These are phyloP conservation scores for Notholithocarpus densiflorus DNA, from an alignment of 306 rosid genomes.

Conservation along the genomic window DNA sequence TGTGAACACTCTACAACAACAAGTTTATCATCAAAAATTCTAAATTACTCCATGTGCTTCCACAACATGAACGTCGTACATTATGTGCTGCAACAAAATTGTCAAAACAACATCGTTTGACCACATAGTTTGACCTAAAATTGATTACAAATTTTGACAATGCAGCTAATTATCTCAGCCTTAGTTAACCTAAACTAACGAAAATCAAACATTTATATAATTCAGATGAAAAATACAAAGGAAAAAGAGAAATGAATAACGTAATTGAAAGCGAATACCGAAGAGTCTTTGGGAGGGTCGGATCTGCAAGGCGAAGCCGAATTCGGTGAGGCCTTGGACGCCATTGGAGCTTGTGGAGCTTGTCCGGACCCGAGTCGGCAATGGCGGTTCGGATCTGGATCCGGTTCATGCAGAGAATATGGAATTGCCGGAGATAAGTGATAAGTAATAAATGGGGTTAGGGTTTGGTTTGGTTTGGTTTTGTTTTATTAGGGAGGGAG, in stretches of 20 bases:
- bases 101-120: neutral
- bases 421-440: slow-evolving; percentile 19
- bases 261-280: slow-evolving; percentile 33
- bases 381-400: slow-evolving; percentile 49
- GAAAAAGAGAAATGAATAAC: neutral
- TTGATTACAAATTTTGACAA: slow-evolving; percentile 15
- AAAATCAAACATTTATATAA: neutral
- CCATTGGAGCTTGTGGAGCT: slow-evolving; percentile 55
- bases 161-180: slow-evolving; percentile 31
- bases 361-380: slow-evolving; percentile 30
- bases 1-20: neutral
- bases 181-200: slow-evolving; percentile 18
- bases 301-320: slow-evolving; percentile 59
- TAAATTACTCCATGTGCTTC: neutral
- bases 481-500: slow-evolving; percentile 2
- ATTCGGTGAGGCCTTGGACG: slow-evolving; percentile 57
- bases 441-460: neutral
- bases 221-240: neutral
- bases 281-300: slow-evolving; percentile 39
- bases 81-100: neutral
- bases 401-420: slow-evolving; percentile 51
- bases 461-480: slow-evolving; percentile 9
- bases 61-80: neutral
- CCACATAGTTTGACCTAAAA: slow-evolving; percentile 1
- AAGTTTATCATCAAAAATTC: neutral